Evolutionary conservation across 768 basidiomycete species (phyloP).

Genomic region (Fistulinella prunicolor): DNA sequence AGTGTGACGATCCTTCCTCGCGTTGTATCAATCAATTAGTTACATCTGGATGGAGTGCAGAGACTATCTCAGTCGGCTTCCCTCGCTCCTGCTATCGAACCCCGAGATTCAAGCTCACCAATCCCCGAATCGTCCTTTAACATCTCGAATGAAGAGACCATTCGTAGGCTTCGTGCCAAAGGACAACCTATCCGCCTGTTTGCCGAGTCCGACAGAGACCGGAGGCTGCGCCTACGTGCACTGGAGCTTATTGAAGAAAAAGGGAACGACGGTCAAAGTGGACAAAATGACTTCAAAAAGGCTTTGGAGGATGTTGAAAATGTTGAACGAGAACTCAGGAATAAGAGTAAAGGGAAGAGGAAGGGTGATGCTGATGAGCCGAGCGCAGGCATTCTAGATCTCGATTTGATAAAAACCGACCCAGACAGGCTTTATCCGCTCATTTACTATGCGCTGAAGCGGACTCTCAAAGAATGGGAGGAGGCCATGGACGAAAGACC

Average conservation of each 20-base stretch:
- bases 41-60: slow-evolving; percentile 49
- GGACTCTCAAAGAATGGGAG: slow-evolving; percentile 93
- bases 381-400: slow-evolving; percentile 63
- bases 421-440: slow-evolving; percentile 95
- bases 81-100: slow-evolving; percentile 35
- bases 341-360: slow-evolving; percentile 56
- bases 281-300: slow-evolving; percentile 95
- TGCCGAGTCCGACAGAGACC: slow-evolving; percentile 92
- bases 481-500: slow-evolving; percentile 93
- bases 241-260: slow-evolving; percentile 94
- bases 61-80: slow-evolving; percentile 37
- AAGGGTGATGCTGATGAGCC: slow-evolving; percentile 54
- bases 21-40: slow-evolving; percentile 21
- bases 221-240: slow-evolving; percentile 84
- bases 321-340: slow-evolving; percentile 62
- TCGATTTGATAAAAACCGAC: slow-evolving; percentile 81
- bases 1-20: slow-evolving; percentile 44
- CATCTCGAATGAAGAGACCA: slow-evolving; percentile 89
- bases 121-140: slow-evolving; percentile 58
- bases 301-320: slow-evolving; percentile 85
- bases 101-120: slow-evolving; percentile 40
- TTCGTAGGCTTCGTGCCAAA: slow-evolving; percentile 84
- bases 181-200: slow-evolving; percentile 95
- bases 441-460: slow-evolving; percentile 94
- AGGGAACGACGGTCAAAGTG: slow-evolving; percentile 71